Evolutionary conservation across 148 eudicot species (phyloP).

Genomic region (Dysphania ambrosioides): DNA sequence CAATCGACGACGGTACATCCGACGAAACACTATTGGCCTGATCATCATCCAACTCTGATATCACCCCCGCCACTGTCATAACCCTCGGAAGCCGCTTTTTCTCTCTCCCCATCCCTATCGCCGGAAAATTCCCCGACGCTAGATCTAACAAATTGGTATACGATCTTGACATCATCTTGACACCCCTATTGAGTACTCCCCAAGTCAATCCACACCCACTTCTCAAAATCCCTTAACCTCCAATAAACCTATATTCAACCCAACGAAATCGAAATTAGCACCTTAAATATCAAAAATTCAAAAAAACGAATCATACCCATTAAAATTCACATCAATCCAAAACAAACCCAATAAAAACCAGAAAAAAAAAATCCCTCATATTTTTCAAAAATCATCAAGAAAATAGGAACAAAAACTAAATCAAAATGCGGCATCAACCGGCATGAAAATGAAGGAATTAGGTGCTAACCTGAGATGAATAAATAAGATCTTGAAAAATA

Average conservation of each 20-base stretch:
- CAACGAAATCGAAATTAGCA: neutral
- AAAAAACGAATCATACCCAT: too few species aligned
- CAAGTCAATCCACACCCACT: neutral
- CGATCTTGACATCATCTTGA: conserved; percentile 39
- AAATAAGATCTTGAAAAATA: too few species aligned
- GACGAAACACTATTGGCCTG: conserved; percentile 36
- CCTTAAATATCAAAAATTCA: too few species aligned
- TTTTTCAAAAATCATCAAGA: too few species aligned
- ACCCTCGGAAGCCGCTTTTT: conserved; percentile 36
- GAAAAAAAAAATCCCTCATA: too few species aligned
- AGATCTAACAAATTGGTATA: conserved; percentile 41
- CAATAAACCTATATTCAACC: conserved; percentile 1
- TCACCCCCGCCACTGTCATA: conserved; percentile 42
- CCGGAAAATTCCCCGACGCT: conserved; percentile 32
- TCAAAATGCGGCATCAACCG: too few species aligned
- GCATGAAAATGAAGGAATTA: neutral
- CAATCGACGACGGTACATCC: conserved; percentile 32
- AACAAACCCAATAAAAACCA: too few species aligned
- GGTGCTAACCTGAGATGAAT: too few species aligned
- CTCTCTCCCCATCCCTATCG: conserved; percentile 34
- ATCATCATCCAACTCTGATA: conserved; percentile 40
- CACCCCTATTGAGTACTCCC: neutral
- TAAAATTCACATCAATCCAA: too few species aligned
- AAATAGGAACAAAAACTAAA: too few species aligned
- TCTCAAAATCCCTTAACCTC: neutral